Evolutionary conservation across 75 land plant species (phyloP).

Genomic region (Cunninghamia lanceolata): DNA sequence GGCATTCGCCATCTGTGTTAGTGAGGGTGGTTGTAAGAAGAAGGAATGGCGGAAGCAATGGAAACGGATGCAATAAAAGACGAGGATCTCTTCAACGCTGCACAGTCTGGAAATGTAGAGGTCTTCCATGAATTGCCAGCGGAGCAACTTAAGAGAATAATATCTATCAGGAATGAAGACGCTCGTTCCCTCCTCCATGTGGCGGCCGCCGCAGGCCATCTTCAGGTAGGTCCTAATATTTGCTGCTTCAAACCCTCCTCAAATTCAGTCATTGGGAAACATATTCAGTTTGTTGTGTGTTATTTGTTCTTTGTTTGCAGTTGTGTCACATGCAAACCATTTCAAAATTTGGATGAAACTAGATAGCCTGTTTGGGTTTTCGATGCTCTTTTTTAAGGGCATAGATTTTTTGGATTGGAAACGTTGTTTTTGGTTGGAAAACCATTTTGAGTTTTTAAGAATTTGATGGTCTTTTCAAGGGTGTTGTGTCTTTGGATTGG

Average conservation of each 20-base stretch:
- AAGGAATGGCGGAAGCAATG: neutral
- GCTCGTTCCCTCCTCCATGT: slow-evolving; percentile 91
- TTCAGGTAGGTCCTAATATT: slow-evolving; percentile 27
- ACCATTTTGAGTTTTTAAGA: too few species aligned
- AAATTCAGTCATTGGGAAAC: neutral
- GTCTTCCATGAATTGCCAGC: slow-evolving; percentile 34
- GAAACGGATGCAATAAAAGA: slow-evolving; percentile 2
- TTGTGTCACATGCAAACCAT: neutral
- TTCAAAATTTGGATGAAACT: neutral
- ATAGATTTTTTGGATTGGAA: too few species aligned
- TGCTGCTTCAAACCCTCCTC: neutral
- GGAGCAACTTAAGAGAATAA: slow-evolving; percentile 21
- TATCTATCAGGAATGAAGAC: slow-evolving; percentile 75
- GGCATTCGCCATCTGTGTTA: neutral
- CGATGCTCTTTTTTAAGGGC: neutral
- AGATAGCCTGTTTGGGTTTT: neutral
- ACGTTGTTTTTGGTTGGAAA: too few species aligned
- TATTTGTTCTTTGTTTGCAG: neutral
- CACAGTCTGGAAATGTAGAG: slow-evolving; percentile 54
- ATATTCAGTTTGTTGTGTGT: neutral
- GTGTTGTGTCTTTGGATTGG: neutral
- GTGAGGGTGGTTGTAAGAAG: neutral
- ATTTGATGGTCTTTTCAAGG: neutral
- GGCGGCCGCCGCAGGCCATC: slow-evolving; percentile 65
- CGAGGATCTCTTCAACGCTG: slow-evolving; percentile 70